Evolutionary conservation across 1,139 yeast genomes (phyloP).

Genomic region (Pichia sp.): DNA sequence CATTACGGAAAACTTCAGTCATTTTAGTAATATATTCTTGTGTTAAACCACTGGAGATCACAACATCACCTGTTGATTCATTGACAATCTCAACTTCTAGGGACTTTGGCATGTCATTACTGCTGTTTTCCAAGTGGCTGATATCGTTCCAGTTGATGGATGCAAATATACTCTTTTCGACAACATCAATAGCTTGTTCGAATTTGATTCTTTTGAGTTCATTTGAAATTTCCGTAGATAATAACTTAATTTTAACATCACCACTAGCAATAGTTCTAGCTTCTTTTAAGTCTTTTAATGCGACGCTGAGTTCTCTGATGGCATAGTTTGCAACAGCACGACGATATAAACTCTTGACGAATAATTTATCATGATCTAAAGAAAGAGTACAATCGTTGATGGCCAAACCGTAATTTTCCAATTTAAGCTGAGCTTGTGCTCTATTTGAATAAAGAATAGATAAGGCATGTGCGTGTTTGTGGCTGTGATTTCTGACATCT

Average conservation of each 20-base stretch:
- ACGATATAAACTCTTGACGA: slow-evolving; percentile 77
- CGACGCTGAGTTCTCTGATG: slow-evolving; percentile 70
- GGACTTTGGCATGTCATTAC: slow-evolving; percentile 42
- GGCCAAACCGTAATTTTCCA: slow-evolving; percentile 86
- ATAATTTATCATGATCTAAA: slow-evolving; percentile 60
- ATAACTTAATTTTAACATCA: slow-evolving; percentile 66
- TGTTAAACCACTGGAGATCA: slow-evolving; percentile 32
- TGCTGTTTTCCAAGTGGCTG: not conserved
- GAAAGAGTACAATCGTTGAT: slow-evolving; percentile 75
- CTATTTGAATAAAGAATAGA: slow-evolving; percentile 83
- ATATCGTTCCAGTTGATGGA: slow-evolving; percentile 50
- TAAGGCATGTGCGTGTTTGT: slow-evolving; percentile 15
- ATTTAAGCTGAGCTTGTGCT: slow-evolving; percentile 85
- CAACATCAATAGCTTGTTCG: slow-evolving; percentile 82
- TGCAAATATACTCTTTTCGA: slow-evolving; percentile 44
- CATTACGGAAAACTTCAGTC: slow-evolving; percentile 68
- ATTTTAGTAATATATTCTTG: slow-evolving; percentile 59
- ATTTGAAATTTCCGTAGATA: slow-evolving; percentile 62
- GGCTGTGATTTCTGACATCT: slow-evolving; percentile 11
- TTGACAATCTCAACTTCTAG: slow-evolving; percentile 12
- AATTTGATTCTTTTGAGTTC: slow-evolving; percentile 76
- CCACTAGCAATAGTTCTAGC: slow-evolving; percentile 59
- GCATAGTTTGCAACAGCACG: slow-evolving; percentile 85
- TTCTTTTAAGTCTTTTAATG: slow-evolving; percentile 64
- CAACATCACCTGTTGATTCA: slow-evolving; percentile 13